These are phyloP conservation scores for Phytophthora uliginosa DNA, from an alignment of 352 stramenopile genomes.

Conservation along the genomic window DNA sequence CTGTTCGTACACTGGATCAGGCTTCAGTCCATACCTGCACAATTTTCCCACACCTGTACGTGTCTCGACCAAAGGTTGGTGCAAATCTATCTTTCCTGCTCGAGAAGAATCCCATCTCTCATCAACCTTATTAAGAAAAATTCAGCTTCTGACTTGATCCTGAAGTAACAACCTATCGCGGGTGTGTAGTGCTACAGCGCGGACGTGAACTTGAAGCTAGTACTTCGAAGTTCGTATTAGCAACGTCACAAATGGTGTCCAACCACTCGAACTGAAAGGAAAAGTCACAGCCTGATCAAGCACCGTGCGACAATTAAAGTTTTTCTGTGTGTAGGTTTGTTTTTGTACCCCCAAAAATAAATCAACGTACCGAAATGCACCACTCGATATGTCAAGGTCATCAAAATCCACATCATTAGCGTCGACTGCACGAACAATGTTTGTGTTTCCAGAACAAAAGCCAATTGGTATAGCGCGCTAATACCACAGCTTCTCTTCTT, in stretches of 20 bases:
- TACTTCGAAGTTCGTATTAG: too few relatives aligned
- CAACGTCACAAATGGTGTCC: not conserved
- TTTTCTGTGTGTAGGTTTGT: too few relatives aligned
- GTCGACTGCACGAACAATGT: slow-evolving; percentile 32
- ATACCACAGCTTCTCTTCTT: slow-evolving; percentile 27
- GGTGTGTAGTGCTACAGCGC: too few relatives aligned
- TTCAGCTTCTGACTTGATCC: too few relatives aligned
- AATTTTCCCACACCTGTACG: not conserved
- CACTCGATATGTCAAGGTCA: slow-evolving; percentile 32
- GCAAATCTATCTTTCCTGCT: not conserved
- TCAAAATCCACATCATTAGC: slow-evolving; percentile 38
- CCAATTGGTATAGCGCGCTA: slow-evolving; percentile 33
- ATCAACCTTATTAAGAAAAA: too few relatives aligned
- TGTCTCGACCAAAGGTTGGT: not conserved
- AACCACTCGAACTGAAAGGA: slow-evolving; percentile 26
- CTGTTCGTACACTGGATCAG: not conserved
- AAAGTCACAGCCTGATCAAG: slow-evolving; percentile 25
- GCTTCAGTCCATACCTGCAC: not conserved
- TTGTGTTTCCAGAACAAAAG: slow-evolving; percentile 52
- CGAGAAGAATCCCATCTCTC: too few relatives aligned
- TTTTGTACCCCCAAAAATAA: not conserved
- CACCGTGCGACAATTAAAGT: too few relatives aligned
- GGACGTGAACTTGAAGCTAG: too few relatives aligned
- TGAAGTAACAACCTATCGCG: not conserved
- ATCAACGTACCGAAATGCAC: slow-evolving; percentile 37